Percentiles rank a stretch among this genome's conserved stretches.
These are phyloP conservation scores for Amphibolis antarctica DNA, from an alignment of 106 monocot genomes.

Conservation along the genomic window DNA sequence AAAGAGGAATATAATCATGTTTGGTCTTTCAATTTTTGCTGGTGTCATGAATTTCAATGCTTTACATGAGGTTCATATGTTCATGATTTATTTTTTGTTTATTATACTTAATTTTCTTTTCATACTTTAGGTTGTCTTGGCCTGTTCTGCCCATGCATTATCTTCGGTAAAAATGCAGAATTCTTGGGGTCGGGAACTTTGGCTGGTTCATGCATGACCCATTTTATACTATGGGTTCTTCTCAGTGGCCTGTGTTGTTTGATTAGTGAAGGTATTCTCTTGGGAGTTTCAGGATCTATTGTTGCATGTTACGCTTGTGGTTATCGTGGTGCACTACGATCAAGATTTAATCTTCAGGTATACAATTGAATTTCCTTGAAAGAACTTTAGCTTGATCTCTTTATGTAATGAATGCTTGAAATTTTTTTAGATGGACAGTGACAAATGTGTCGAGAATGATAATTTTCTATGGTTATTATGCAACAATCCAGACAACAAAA, in stretches of 20 bases:
- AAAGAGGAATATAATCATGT: too few relatives aligned
- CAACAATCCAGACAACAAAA: too few relatives aligned
- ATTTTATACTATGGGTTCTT: slow-evolving; percentile 72
- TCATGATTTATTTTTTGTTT: background rate
- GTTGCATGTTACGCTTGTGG: slow-evolving; percentile 88
- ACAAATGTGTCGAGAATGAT: too few relatives aligned
- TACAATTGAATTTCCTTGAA: background rate
- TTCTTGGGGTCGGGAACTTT: slow-evolving; percentile 74
- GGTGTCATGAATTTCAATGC: background rate
- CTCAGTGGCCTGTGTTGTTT: slow-evolving; percentile 67
- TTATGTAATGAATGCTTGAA: background rate
- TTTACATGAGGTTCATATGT: background rate
- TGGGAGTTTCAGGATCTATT: slow-evolving; percentile 48
- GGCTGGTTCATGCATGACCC: slow-evolving; percentile 71
- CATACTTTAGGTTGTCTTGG: slow-evolving; percentile 61
- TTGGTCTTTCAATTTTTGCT: too few relatives aligned
- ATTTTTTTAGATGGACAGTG: too few relatives aligned
- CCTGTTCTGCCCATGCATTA: slow-evolving; percentile 63
- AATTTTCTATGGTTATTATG: too few relatives aligned
- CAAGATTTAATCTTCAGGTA: slow-evolving; percentile 68
- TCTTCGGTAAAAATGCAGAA: slow-evolving; percentile 92
- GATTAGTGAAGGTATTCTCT: slow-evolving; percentile 51
- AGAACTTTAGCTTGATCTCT: background rate
- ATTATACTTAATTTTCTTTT: background rate
- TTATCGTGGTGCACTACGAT: slow-evolving; percentile 48